phyloP scores from a whole-genome alignment of 164 flowering plant species.

The Nymphaea colorata region DNA sequence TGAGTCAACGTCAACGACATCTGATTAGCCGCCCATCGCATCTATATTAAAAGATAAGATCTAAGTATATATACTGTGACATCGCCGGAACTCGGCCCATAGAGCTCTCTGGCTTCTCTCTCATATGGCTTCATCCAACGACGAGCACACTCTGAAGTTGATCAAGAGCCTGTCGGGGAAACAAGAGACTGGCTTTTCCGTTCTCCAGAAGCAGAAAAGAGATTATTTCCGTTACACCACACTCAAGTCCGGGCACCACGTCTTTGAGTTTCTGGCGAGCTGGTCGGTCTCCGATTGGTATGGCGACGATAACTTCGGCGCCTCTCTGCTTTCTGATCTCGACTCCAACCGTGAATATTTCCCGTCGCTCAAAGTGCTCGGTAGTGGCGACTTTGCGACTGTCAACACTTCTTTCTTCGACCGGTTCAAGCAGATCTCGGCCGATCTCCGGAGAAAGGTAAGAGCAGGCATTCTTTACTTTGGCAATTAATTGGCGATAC shows the following conservation, averaged over 20 bases:
- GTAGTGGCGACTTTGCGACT: slow-evolving; percentile 28
- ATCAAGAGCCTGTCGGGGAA: not conserved
- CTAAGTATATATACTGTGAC: too few relatives aligned
- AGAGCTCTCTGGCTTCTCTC: too few relatives aligned
- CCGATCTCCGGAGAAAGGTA: slow-evolving; percentile 9
- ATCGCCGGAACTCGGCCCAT: too few relatives aligned
- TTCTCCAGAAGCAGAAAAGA: not conserved
- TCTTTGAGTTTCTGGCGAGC: not conserved
- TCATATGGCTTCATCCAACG: too few relatives aligned
- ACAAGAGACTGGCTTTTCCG: not conserved
- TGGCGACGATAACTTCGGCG: not conserved
- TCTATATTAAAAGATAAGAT: too few relatives aligned
- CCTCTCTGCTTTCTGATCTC: slow-evolving; percentile 12
- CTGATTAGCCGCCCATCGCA: too few relatives aligned
- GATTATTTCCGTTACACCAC: not conserved
- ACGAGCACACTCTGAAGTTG: not conserved
- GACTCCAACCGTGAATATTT: slow-evolving; percentile 4
- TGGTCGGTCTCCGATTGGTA: not conserved
- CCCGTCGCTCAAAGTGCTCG: slow-evolving; percentile 42
- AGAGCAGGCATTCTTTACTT: slow-evolving; percentile 23
- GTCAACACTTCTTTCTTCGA: slow-evolving; percentile 40
- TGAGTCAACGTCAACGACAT: too few relatives aligned
- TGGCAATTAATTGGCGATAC: too few relatives aligned
- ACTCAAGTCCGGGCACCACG: not conserved
- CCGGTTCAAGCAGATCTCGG: slow-evolving; percentile 23